Percentiles rank a stretch among this genome's conserved stretches.
phyloP scores from a whole-genome alignment of 495 filamentous ascomycete species.

The Staphylotrichum longicolle region DNA sequence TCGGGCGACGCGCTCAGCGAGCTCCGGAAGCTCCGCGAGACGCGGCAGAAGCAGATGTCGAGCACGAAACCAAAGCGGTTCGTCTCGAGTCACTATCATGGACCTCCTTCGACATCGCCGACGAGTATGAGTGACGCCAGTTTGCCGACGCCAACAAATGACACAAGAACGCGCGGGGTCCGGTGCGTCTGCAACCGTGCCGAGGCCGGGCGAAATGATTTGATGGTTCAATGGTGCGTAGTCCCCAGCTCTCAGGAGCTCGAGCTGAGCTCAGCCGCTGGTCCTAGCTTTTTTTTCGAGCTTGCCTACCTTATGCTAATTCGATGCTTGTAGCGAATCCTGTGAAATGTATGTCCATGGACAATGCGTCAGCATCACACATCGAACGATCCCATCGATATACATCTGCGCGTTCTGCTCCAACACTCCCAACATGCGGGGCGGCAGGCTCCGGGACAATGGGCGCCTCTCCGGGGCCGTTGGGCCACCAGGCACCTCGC shows the following conservation, averaged over 20 bases:
- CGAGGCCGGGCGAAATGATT: slow-evolving; percentile 53
- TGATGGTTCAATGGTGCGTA: slow-evolving; percentile 82
- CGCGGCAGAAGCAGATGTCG: slow-evolving; percentile 53
- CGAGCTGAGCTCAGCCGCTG: not conserved
- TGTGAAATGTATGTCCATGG: slow-evolving; percentile 85
- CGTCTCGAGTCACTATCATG: slow-evolving; percentile 23
- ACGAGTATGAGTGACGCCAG: slow-evolving; percentile 66
- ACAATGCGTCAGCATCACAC: slow-evolving; percentile 69
- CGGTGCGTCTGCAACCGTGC: slow-evolving; percentile 69
- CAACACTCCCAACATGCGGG: slow-evolving; percentile 66
- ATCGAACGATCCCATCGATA: slow-evolving; percentile 63
- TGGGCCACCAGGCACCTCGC: slow-evolving; percentile 26
- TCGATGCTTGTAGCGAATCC: slow-evolving; percentile 59
- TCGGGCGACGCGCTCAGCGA: slow-evolving; percentile 55
- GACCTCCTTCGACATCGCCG: slow-evolving; percentile 51
- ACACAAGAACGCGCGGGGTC: slow-evolving; percentile 55
- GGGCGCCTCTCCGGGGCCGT: slow-evolving; percentile 38
- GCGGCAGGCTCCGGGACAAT: slow-evolving; percentile 59
- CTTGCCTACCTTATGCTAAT: slow-evolving; percentile 11
- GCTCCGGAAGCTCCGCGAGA: slow-evolving; percentile 69
- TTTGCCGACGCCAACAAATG: slow-evolving; percentile 63
- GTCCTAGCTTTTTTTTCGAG: not conserved
- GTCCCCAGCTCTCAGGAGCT: not conserved
- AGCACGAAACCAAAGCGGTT: slow-evolving; percentile 33
- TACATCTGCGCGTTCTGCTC: slow-evolving; percentile 82